A percentile compares a stretch with the other conserved stretches of the same genome.
phyloP scores from a whole-genome alignment of 495 filamentous ascomycete species.

The Chaetomium cochliodes region DNA sequence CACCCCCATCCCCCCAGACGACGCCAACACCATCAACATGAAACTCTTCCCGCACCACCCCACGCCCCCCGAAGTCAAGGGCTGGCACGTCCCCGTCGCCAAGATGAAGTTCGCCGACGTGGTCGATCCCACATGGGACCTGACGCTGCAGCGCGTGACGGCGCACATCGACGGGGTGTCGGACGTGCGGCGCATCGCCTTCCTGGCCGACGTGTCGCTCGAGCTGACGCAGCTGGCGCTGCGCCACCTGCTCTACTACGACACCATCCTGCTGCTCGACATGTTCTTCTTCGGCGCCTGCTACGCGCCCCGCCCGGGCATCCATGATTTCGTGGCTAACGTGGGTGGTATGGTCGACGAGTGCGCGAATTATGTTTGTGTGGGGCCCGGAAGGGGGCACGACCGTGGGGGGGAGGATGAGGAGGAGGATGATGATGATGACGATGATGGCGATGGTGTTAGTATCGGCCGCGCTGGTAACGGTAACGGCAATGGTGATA shows the following conservation, averaged over 20 bases:
- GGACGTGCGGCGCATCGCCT: slow-evolving; percentile 78
- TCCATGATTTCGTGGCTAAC: slow-evolving; percentile 68
- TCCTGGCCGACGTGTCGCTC: slow-evolving; percentile 78
- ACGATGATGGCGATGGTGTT: not conserved
- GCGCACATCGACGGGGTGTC: slow-evolving; percentile 87
- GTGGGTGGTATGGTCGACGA: slow-evolving; percentile 73
- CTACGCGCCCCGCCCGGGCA: slow-evolving; percentile 77
- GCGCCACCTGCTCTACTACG: slow-evolving; percentile 85
- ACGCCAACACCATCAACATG: slow-evolving; percentile 92
- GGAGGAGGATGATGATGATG: slow-evolving; percentile 1
- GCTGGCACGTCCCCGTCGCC: slow-evolving; percentile 88
- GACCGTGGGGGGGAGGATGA: not conserved
- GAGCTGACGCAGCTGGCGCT: slow-evolving; percentile 80
- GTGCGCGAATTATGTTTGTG: slow-evolving; percentile 75
- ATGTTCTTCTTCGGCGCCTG: slow-evolving; percentile 90
- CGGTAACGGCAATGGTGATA: not conserved
- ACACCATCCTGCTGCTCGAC: slow-evolving; percentile 81
- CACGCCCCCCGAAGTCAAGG: slow-evolving; percentile 70
- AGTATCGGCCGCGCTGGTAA: not conserved
- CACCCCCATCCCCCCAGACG: slow-evolving; percentile 57
- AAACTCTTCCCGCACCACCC: slow-evolving; percentile 86
- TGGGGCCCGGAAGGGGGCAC: slow-evolving; percentile 19
- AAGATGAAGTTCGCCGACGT: slow-evolving; percentile 70
- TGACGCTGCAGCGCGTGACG: slow-evolving; percentile 81
- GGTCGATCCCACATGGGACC: slow-evolving; percentile 85